Conservation (phyloP, 495 filamentous ascomycete genomes). For the Aeminium ludgeri region DNA sequence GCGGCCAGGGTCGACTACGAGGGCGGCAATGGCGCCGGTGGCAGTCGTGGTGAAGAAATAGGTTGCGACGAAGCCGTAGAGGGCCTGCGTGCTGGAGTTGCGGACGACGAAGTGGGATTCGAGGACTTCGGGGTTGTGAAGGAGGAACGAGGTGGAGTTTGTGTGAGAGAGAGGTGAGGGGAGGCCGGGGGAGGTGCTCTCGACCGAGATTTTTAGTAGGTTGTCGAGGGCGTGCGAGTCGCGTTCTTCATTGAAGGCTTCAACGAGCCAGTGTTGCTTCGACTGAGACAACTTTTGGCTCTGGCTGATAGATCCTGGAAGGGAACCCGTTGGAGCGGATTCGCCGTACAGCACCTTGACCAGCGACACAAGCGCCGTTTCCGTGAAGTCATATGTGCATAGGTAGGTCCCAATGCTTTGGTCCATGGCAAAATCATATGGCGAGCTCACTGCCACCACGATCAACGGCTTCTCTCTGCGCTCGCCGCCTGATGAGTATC, state of each 20-base stretch:
- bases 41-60: slow-evolving; percentile 54
- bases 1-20: slow-evolving; percentile 70
- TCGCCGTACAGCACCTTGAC: slow-evolving; percentile 71
- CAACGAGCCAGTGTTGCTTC: slow-evolving; percentile 77
- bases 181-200: slow-evolving; percentile 37
- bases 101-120: slow-evolving; percentile 80
- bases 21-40: slow-evolving; percentile 60
- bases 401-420: slow-evolving; percentile 66
- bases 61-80: slow-evolving; percentile 80
- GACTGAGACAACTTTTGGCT: slow-evolving; percentile 68
- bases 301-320: slow-evolving; percentile 69
- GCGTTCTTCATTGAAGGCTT: slow-evolving; percentile 61
- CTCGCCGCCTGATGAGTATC: slow-evolving; percentile 37
- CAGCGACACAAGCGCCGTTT: slow-evolving; percentile 67
- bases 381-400: slow-evolving; percentile 88
- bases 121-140: slow-evolving; percentile 47
- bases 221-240: slow-evolving; percentile 53
- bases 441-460: slow-evolving; percentile 79
- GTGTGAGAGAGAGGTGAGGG: slow-evolving; percentile 45
- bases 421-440: slow-evolving; percentile 92
- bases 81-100: slow-evolving; percentile 69
- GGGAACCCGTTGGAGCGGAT: slow-evolving; percentile 46
- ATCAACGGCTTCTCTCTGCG: slow-evolving; percentile 49
- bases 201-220: slow-evolving; percentile 46
- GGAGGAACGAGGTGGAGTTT: slow-evolving; percentile 57